Evolutionary conservation across 2,329 filamentous ascomycete genomes (phyloP).

Genomic region (Colletotrichum sp.): DNA sequence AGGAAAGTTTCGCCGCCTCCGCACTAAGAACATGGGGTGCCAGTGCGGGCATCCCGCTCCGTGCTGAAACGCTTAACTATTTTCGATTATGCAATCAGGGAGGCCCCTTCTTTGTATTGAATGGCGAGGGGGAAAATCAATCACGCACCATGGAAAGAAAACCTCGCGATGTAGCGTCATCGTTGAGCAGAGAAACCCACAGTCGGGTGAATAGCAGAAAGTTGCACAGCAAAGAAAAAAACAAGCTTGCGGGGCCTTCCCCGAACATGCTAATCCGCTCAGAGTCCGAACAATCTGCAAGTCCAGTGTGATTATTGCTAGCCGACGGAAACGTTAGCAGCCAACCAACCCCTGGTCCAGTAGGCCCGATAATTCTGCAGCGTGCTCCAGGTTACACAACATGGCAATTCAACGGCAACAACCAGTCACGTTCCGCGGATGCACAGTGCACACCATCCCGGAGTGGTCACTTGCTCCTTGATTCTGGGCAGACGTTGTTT

Average conservation of each 20-base stretch:
- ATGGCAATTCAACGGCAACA: neutral
- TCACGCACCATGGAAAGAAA: neutral
- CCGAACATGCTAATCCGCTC: rapidly evolving
- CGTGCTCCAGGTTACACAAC: neutral
- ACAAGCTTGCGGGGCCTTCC: neutral
- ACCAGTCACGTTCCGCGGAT: neutral
- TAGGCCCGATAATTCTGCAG: neutral
- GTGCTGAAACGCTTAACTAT: neutral
- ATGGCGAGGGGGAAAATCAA: neutral
- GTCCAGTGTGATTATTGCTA: neutral
- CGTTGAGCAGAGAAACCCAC: neutral
- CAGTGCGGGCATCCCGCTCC: neutral
- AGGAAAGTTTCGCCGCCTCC: neutral
- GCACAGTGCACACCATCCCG: neutral
- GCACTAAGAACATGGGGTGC: neutral
- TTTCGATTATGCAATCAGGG: neutral
- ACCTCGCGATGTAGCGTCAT: neutral
- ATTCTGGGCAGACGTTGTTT: neutral
- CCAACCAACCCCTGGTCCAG: neutral
- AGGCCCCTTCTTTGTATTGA: neutral
- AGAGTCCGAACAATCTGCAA: neutral
- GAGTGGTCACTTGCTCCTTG: neutral
- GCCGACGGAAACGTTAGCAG: neutral
- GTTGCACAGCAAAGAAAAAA: rapidly evolving
- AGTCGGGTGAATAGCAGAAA: rapidly evolving